phyloP scores from a whole-genome alignment of 2,329 filamentous ascomycete species.

The Fusarium kyushuense region DNA sequence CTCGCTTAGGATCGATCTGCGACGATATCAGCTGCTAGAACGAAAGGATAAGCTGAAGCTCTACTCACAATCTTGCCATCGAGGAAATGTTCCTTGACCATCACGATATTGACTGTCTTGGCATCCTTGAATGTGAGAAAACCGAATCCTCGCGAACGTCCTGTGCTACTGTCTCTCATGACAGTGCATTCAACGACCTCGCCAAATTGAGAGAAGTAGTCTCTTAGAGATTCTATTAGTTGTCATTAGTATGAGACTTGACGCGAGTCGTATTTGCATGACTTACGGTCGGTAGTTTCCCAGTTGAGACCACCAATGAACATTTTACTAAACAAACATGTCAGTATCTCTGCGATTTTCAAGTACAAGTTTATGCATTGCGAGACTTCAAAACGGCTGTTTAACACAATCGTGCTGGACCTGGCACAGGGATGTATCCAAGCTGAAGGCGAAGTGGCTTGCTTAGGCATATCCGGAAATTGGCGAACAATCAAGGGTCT shows the following conservation, averaged over 20 bases:
- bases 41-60: neutral
- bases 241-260: slow-evolving; percentile 21
- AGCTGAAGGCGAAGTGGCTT: slow-evolving; percentile 39
- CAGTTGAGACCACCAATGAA: slow-evolving; percentile 99
- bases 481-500: slow-evolving; percentile 10
- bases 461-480: slow-evolving; percentile 29
- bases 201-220: slow-evolving; percentile 98
- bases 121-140: slow-evolving; percentile 98
- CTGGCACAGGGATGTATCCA: slow-evolving; percentile 30
- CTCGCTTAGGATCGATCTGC: slow-evolving; percentile 97
- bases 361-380: slow-evolving; percentile 13
- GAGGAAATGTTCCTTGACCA: slow-evolving; percentile 99
- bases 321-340: slow-evolving; percentile 81
- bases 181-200: slow-evolving; percentile 98
- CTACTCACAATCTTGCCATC: slow-evolving; percentile 95
- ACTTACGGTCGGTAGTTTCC: slow-evolving; percentile 98
- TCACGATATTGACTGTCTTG: slow-evolving; percentile 98
- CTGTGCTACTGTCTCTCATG: slow-evolving; percentile 97
- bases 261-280: neutral
- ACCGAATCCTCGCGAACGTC: slow-evolving; percentile 93
- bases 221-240: slow-evolving; percentile 85
- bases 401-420: slow-evolving; percentile 14
- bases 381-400: slow-evolving; percentile 17
- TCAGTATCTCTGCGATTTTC: slow-evolving; percentile 32
- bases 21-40: slow-evolving; percentile 37